Evolutionary conservation across 495 filamentous ascomycete species (phyloP), one percentile per base, ranked within the genome.

Genomic region (Penicillium manginii): DNA sequence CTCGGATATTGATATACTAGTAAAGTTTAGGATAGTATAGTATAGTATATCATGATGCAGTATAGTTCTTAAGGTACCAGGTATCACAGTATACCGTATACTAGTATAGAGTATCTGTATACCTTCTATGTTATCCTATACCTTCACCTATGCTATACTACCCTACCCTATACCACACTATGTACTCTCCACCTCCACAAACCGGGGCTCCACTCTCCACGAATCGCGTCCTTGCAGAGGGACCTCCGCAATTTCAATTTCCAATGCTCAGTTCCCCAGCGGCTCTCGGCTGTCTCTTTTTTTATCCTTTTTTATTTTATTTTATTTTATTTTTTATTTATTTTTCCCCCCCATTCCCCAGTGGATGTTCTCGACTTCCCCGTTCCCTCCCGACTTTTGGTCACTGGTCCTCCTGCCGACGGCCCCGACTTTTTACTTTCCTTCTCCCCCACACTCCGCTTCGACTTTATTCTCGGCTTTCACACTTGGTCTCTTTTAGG

Each of bases 391-490:
- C 62, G 67, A 69, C 54, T 45, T 18, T n/a, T 26, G 23, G 23
- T 26, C 7, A 26, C 46, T 50, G n/a, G n/a, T 56, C 55, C 54
- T 70, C 66, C 71, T 68, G 67, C 67, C 73, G 66, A 68, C 62
- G 63, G 63, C 73, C 71, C 73, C 72, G 72, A 73, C 68, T 61
- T 54, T 61, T 65, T 67, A 29, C 26, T 29, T 65, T 74, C 70
- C 57, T 66, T 67, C 65, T 74, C 70, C 73, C 73, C 73, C 72
- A 75, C 72, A 75, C 73, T 76, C 69, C 65, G 66, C 73, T 62
- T 58, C 64, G 26, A 29, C 26, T 29, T 29, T 29, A 29, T 29
- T 29, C 26, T 29, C 26, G 26, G 69, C 64, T 63, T 45, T 49
- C 6, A 8, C 6, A 7, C 26, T 29, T 29, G 4, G 23, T 3